phyloP scores from a whole-genome alignment of 495 filamentous ascomycete species.

The Extremus antarcticus region DNA sequence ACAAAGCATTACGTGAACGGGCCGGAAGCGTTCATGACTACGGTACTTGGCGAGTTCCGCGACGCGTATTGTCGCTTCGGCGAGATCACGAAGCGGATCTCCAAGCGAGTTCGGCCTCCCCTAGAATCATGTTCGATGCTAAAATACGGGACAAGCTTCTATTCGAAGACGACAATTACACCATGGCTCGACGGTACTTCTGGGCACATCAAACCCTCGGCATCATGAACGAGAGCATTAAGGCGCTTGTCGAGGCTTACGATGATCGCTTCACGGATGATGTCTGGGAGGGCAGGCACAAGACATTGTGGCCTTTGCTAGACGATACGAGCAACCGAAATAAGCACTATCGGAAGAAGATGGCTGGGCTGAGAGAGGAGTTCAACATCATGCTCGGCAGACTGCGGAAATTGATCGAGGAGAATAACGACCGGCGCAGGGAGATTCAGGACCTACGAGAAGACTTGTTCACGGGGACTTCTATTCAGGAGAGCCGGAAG shows the following conservation, averaged over 20 bases:
- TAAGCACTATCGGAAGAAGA: slow-evolving; percentile 16
- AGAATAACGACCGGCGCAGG: slow-evolving; percentile 22
- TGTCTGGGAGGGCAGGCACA: slow-evolving; percentile 41
- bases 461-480: slow-evolving; percentile 36
- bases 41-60: slow-evolving; percentile 39
- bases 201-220: slow-evolving; percentile 46
- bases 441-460: slow-evolving; percentile 33
- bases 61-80: slow-evolving; percentile 42
- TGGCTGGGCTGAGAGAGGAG: slow-evolving; percentile 15
- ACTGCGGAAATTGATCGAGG: slow-evolving; percentile 15
- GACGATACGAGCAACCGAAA: slow-evolving; percentile 21
- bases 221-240: slow-evolving; percentile 46
- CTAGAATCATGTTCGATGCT: slow-evolving; percentile 43
- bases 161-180: slow-evolving; percentile 46
- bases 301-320: slow-evolving; percentile 34
- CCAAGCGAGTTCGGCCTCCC: slow-evolving; percentile 32
- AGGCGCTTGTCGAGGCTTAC: slow-evolving; percentile 40
- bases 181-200: slow-evolving; percentile 46
- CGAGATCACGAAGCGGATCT: slow-evolving; percentile 38
- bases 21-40: slow-evolving; percentile 42
- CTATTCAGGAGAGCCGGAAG: slow-evolving; percentile 32
- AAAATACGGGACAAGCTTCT: slow-evolving; percentile 41
- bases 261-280: slow-evolving; percentile 38
- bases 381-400: slow-evolving; percentile 24
- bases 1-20: slow-evolving; percentile 41